Evolutionary conservation across 2,329 filamentous ascomycete genomes (phyloP), one percentile per base, ranked within the genome.

Genomic region (Teratosphaeria nubilosa): DNA sequence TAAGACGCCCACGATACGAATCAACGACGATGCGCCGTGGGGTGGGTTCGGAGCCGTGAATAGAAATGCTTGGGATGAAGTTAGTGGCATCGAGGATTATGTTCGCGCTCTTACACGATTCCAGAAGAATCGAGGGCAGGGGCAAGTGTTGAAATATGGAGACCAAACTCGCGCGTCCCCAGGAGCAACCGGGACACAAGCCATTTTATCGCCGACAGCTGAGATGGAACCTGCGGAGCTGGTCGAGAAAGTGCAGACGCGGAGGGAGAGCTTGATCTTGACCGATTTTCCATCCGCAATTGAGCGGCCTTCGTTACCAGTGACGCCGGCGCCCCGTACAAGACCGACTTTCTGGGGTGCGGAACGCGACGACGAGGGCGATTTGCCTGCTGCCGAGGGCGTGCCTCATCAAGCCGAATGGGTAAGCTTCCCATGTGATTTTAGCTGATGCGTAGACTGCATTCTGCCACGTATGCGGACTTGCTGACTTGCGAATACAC

Each of bases 391-490:
- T 63, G 91, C 91, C 54, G 83, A 89, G 71, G 91, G 90, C 55
- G 91, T 96, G 63, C 91, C 91, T 62, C 80, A 84, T 73, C 91
- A 96, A 80, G 82, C 84, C 71, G 90, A 96, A 74, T 96, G 92
- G 92, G 91, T 96, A 90, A 87, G 90, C 90, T 80, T 80, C 75
- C 64, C 64, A 22, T 56, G 6, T 22, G 41, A 48, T 48, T n/a
- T 20, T 3, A 32, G 30, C 37, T 37, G 31, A 54, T 11, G 41
- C 24, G 32, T 20, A 24, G 6, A 16, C 24, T 45, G 20, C 5
- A 20, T 27, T n/a, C 16, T 14, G 34, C 34, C 34, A n/a, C 34
- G 34, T 54, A 27, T 9, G 51, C 2, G 51, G 16, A 14, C 10
- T 30, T 53, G 24, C 30, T 53, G 24, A 54, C 41, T 4, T 14